A percentile compares a stretch with the other conserved stretches of the same genome.
Conservation (phyloP, 805 yeast species). For the Nakazawaea siamensis region DNA sequence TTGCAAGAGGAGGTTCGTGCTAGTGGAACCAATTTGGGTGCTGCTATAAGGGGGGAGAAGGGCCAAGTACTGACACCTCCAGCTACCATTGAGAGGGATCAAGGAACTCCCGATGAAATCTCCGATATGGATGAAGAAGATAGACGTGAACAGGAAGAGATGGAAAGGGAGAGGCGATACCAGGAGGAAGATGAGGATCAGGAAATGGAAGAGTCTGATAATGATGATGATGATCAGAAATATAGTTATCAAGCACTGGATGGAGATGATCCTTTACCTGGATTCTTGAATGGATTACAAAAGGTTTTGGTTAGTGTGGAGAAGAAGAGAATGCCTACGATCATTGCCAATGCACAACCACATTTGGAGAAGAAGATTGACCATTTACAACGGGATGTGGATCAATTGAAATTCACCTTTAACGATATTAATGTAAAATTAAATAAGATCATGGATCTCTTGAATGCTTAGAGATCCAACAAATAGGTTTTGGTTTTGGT, state of each 20-base stretch:
- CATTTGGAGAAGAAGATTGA: neutral
- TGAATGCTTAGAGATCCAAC: neutral
- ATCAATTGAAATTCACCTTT: neutral
- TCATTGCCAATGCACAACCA: neutral
- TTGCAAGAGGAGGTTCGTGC: neutral
- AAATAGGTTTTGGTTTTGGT: slow-evolving; percentile 2
- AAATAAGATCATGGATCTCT: slow-evolving; percentile 1
- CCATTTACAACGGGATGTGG: neutral
- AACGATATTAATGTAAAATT: neutral
- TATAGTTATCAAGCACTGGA: neutral
- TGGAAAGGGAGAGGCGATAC: neutral
- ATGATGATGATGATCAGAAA: neutral
- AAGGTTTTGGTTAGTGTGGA: neutral
- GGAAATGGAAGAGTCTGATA: neutral
- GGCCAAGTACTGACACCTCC: too few relatives aligned
- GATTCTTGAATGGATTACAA: neutral
- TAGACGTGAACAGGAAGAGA: neutral
- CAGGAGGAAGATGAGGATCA: neutral
- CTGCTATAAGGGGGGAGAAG: too few relatives aligned
- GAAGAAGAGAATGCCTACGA: neutral
- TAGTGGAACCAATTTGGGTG: too few relatives aligned
- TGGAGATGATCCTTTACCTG: neutral
- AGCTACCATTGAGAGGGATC: neutral
- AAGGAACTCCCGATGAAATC: neutral
- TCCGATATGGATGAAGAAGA: neutral